phyloP scores from a whole-genome alignment of 345 rosid genomes.

The Salix exigua region DNA sequence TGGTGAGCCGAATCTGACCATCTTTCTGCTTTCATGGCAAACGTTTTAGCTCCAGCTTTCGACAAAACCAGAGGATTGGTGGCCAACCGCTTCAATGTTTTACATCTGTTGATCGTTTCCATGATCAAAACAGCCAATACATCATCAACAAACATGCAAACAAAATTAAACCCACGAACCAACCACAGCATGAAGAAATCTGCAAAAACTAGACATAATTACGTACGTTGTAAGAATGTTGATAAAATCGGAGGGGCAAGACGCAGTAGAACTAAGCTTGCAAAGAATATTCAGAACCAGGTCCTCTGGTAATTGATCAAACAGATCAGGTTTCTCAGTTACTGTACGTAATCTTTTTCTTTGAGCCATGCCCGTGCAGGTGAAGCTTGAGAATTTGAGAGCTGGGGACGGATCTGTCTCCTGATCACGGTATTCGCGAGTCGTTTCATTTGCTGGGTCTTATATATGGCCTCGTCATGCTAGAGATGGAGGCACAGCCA shows the following conservation, averaged over 20 bases:
- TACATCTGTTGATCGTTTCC: slow-evolving; percentile 37
- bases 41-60: slow-evolving; percentile 35
- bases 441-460: not conserved
- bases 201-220: not conserved
- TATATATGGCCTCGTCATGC: not conserved
- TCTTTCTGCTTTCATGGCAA: slow-evolving; percentile 40
- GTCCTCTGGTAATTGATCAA: slow-evolving; percentile 59
- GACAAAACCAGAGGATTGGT: slow-evolving; percentile 45
- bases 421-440: not conserved
- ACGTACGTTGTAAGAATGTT: slow-evolving; percentile 41
- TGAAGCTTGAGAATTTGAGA: not conserved
- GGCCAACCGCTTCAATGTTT: slow-evolving; percentile 35
- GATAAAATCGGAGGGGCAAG: slow-evolving; percentile 53
- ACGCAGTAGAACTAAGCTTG: slow-evolving; percentile 53
- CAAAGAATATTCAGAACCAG: slow-evolving; percentile 46
- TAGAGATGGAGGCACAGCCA: not conserved
- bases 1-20: slow-evolving; percentile 60
- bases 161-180: not conserved
- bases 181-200: not conserved
- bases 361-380: slow-evolving; percentile 8
- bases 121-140: not conserved
- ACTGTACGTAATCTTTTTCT: slow-evolving; percentile 25
- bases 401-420: not conserved
- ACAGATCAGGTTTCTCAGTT: slow-evolving; percentile 18
- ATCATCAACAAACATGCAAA: not conserved